A percentile compares a stretch with the other conserved stretches of the same genome.
phyloP scores from a whole-genome alignment of 805 yeast genomes.

The Zygosaccharomyces pseudorouxii region DNA sequence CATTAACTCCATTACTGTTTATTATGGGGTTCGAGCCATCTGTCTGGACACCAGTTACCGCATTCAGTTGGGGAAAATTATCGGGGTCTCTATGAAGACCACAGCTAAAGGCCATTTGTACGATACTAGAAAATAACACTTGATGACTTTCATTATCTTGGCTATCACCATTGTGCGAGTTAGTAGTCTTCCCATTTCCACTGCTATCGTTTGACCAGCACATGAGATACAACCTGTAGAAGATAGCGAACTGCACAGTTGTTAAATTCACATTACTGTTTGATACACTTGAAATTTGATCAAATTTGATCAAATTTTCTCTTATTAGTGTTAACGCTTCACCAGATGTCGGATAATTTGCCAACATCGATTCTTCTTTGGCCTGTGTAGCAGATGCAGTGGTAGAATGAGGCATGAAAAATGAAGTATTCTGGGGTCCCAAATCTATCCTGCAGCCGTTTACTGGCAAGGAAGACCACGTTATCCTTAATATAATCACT shows the following conservation, averaged over 20 bases:
- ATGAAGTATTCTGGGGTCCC: constrained; percentile 21
- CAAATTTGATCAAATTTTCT: constrained; percentile 32
- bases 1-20: constrained; percentile 6
- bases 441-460: constrained; percentile 36
- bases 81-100: constrained; percentile 69
- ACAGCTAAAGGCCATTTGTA: constrained; percentile 63
- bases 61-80: constrained; percentile 42
- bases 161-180: constrained; percentile 16
- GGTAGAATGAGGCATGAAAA: constrained; percentile 18
- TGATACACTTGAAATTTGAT: constrained; percentile 34
- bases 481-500: constrained; percentile 47
- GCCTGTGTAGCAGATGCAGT: constrained; percentile 25
- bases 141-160: constrained; percentile 56
- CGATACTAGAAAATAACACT: constrained; percentile 49
- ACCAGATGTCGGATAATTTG: constrained; percentile 29
- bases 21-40: constrained; percentile 9
- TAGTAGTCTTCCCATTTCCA: constrained; percentile 36
- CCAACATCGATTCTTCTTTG: constrained; percentile 29
- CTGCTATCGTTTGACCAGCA: constrained; percentile 47
- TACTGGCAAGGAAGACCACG: constrained; percentile 52
- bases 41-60: constrained; percentile 17
- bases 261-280: constrained; percentile 33
- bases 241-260: constrained; percentile 56
- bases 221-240: constrained; percentile 50
- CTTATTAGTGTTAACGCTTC: constrained; percentile 28